Base-by-base conservation (phyloP, 352 stramenopile species). In the Pythium scleroteichum region DNA sequence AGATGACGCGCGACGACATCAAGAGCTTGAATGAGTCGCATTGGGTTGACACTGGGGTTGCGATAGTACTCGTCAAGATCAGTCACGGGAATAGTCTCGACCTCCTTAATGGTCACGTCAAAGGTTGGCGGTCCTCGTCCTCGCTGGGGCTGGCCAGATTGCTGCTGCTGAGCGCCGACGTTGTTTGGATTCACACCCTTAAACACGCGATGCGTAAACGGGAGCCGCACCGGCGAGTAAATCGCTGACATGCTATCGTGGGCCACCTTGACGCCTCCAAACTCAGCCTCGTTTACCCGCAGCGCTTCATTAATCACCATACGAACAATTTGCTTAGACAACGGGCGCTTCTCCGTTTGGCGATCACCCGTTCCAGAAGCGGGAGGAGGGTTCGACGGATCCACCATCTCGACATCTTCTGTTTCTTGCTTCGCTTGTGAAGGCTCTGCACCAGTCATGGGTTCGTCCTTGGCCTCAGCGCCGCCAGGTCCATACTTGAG, bases 1-100 rank as follows among this genome's bases (percentile, higher is more conserved):
- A 84, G 52, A 27, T 91, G 79, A 13, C 84, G 81, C 29, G 76
- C 72, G 3, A 78, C 84, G n/a, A 93, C 76, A 50, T 93, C 84
- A 24, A 93, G 62, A 3, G 84, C 84, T 59, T 93, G 84, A 10
- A 91, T 60, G 3, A 83, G 68, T 17, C 75, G 76, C 72, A 83
- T 75, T 19, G 79, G 72, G 60, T 88, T 89, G 14, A 75, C 73
- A 16, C 85, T 73, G 5, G 79, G 76, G 22, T 88, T 78, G 1
- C 65, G 48, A 45, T 79, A 85, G 41, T 90, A 87, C 23, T 78
- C 66, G 0, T 59, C 66, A 6, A 89, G 29, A 0, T 75, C 69
- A 14, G 50, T 72, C 47, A 85, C 74, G 4, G 63, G 70, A 46
- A 90, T 86, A 6, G 73, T 73, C 59, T 90, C 78, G 2, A 80